Percentiles rank a stretch among this genome's conserved stretches.
These are phyloP conservation scores for Amesomyces nigricolor DNA, from an alignment of 2,329 filamentous ascomycete genomes.

Conservation along the genomic window DNA sequence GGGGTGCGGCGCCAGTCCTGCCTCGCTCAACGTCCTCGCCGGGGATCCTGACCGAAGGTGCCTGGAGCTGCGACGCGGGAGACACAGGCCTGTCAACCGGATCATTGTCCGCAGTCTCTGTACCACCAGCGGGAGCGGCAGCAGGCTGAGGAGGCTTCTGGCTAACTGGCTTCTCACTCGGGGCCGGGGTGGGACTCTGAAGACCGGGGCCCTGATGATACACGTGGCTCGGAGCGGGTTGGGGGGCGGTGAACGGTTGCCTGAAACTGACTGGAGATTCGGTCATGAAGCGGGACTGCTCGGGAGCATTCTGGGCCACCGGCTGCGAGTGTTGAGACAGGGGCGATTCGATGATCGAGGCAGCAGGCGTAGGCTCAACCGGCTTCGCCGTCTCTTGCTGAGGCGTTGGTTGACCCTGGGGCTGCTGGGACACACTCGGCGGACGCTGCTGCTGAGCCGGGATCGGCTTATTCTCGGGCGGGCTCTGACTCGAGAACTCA, in stretches of 20 bases:
- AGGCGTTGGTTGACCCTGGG: slow-evolving; percentile 4
- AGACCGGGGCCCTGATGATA: neutral
- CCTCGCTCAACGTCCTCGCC: slow-evolving; percentile 10
- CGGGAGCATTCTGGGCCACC: slow-evolving; percentile 9
- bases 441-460: slow-evolving; percentile 6
- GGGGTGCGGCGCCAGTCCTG: neutral
- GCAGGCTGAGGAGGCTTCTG: slow-evolving; percentile 20
- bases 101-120: neutral
- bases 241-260: slow-evolving; percentile 15
- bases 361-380: slow-evolving; percentile 13
- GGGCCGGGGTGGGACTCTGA: neutral
- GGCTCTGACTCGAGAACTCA: slow-evolving; percentile 7
- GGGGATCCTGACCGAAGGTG: slow-evolving; percentile 1
- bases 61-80: slow-evolving; percentile 11
- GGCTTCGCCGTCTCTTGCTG: slow-evolving; percentile 11
- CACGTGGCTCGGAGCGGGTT: slow-evolving; percentile 4
- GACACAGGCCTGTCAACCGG: slow-evolving; percentile 16
- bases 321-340: slow-evolving; percentile 23
- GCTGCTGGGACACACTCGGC: slow-evolving; percentile 6
- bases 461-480: neutral
- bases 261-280: slow-evolving; percentile 17
- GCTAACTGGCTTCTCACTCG: slow-evolving; percentile 4
- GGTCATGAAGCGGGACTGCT: slow-evolving; percentile 16
- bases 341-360: slow-evolving; percentile 19
- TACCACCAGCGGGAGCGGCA: neutral